phyloP scores from a whole-genome alignment of 257 asterid species.

The Orobanche coerulescens region DNA sequence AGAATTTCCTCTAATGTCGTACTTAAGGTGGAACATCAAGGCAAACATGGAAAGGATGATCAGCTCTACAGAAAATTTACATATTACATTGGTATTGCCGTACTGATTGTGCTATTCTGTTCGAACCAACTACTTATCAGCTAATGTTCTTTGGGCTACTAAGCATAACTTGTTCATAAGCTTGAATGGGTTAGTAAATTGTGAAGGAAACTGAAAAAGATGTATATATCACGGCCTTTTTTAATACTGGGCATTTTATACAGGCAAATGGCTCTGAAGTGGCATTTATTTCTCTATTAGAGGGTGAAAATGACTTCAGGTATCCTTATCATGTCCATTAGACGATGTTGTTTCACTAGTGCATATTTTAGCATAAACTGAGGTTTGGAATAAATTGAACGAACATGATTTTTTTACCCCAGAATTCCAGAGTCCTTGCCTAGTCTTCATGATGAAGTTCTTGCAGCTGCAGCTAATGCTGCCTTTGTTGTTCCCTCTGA shows the following conservation, averaged over 20 bases:
- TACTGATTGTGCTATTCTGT: constrained; percentile 13
- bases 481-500: constrained; percentile 50
- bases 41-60: constrained; percentile 64
- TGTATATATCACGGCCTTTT: neutral
- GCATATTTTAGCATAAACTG: constrained; percentile 11
- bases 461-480: constrained; percentile 74
- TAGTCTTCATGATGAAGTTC: constrained; percentile 76
- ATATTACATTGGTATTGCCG: constrained; percentile 52
- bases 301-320: constrained; percentile 71
- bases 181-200: constrained; percentile 1
- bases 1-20: constrained; percentile 49
- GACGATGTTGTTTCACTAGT: constrained; percentile 17
- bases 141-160: neutral
- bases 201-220: neutral
- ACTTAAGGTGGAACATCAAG: constrained; percentile 74
- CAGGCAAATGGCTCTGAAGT: constrained; percentile 77
- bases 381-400: constrained; percentile 20
- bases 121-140: neutral
- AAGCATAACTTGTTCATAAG: neutral
- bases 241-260: constrained; percentile 17
- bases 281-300: constrained; percentile 63
- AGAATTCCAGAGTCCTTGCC: constrained; percentile 84
- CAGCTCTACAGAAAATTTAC: constrained; percentile 54
- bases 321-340: constrained; percentile 28
- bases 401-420: constrained; percentile 16